phyloP scores from a whole-genome alignment of 208 protist species.

The Trypanosoma lewisi region DNA sequence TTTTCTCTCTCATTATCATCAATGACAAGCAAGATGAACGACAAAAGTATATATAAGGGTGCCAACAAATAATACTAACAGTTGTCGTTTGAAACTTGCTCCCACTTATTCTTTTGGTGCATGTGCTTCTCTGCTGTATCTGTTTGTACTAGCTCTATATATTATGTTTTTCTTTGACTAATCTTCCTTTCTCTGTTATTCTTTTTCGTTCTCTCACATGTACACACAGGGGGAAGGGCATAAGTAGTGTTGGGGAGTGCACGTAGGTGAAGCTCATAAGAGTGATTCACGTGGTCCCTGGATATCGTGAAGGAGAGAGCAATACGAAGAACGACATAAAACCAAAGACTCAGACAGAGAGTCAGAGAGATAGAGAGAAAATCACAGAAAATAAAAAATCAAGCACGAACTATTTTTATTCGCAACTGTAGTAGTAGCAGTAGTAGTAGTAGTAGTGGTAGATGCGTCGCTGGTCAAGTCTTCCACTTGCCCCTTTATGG shows the following conservation, averaged over 20 bases:
- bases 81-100: background rate
- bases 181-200: background rate
- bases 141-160: background rate
- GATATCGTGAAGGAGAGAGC: background rate
- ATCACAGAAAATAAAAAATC: background rate
- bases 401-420: background rate
- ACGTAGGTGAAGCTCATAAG: background rate
- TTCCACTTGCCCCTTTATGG: constrained; percentile 9
- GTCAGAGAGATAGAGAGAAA: background rate
- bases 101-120: background rate
- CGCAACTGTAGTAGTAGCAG: background rate
- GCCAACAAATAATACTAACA: no score
- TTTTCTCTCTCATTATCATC: constrained; percentile 6
- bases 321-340: background rate
- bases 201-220: no score
- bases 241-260: background rate
- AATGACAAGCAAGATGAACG: background rate
- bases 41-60: no score
- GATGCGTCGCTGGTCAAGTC: constrained; percentile 18
- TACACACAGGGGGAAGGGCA: no score
- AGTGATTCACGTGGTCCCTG: background rate
- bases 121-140: background rate
- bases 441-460: no score
- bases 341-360: background rate
- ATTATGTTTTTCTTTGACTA: background rate